These are phyloP conservation scores for Podospora conica DNA, from an alignment of 495 filamentous ascomycete species.

Conservation along the genomic window DNA sequence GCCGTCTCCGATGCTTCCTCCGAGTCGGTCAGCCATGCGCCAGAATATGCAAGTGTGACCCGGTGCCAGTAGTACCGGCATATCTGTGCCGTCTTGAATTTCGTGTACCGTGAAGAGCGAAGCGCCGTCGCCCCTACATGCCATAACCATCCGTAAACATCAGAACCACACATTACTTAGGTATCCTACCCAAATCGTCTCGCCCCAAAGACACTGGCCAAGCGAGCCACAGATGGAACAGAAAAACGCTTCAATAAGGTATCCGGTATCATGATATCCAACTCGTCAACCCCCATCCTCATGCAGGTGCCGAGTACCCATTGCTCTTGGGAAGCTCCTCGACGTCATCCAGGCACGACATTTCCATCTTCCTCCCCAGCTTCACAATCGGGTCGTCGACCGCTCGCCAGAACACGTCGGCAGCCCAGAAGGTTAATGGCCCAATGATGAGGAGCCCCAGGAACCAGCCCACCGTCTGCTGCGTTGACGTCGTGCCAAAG, in stretches of 20 bases:
- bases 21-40: background rate
- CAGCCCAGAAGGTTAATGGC: slow-evolving; percentile 50
- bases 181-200: no score
- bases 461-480: slow-evolving; percentile 47
- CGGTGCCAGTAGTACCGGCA: background rate
- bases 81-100: background rate
- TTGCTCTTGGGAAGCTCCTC: slow-evolving; percentile 17
- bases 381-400: slow-evolving; percentile 55
- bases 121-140: background rate
- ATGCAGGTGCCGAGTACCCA: slow-evolving; percentile 24
- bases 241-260: background rate
- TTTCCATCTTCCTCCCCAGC: slow-evolving; percentile 50
- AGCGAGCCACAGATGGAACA: background rate
- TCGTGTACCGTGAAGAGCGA: background rate
- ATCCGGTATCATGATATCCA: background rate
- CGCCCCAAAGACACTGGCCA: background rate
- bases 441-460: slow-evolving; percentile 45
- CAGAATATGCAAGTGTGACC: background rate
- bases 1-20: background rate
- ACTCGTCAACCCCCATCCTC: background rate
- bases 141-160: background rate
- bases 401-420: slow-evolving; percentile 53
- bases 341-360: slow-evolving; percentile 24
- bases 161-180: background rate
- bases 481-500: slow-evolving; percentile 46